phyloP scores from a whole-genome alignment of 768 basidiomycete species.

The Coprinopsis cinerea region DNA sequence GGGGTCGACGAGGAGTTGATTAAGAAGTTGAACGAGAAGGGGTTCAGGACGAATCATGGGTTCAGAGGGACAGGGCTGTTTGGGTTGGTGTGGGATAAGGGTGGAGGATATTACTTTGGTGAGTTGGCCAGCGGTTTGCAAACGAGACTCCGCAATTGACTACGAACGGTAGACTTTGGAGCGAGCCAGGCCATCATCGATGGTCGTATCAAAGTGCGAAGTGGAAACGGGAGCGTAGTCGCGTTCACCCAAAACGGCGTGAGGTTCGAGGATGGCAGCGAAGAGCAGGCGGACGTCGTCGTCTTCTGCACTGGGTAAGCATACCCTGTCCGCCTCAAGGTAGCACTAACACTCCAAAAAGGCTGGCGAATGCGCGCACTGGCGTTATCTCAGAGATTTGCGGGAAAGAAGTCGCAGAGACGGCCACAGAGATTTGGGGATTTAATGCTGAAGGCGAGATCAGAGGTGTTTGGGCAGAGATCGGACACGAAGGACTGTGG shows the following conservation, averaged over 20 bases:
- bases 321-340: conserved; percentile 35
- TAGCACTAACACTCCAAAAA: conserved; percentile 29
- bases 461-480: conserved; percentile 31
- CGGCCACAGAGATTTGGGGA: conserved; percentile 53
- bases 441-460: conserved; percentile 59
- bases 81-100: conserved; percentile 6
- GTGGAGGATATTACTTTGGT: conserved; percentile 15
- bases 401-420: conserved; percentile 34
- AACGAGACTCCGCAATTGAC: background rate
- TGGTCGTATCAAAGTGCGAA: conserved; percentile 62
- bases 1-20: conserved; percentile 6
- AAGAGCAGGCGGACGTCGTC: conserved; percentile 35
- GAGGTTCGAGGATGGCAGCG: conserved; percentile 39
- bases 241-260: conserved; percentile 36
- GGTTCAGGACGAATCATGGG: conserved; percentile 13
- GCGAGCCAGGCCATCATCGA: conserved; percentile 51
- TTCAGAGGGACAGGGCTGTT: conserved; percentile 11
- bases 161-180: conserved; percentile 37
- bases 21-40: conserved; percentile 10
- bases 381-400: conserved; percentile 34
- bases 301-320: conserved; percentile 16
- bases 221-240: conserved; percentile 39
- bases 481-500: conserved; percentile 40
- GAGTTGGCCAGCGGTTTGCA: background rate
- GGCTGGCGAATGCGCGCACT: conserved; percentile 35